Conservation (phyloP, 257 asterid species). For the Ocimum tenuiflorum region DNA sequence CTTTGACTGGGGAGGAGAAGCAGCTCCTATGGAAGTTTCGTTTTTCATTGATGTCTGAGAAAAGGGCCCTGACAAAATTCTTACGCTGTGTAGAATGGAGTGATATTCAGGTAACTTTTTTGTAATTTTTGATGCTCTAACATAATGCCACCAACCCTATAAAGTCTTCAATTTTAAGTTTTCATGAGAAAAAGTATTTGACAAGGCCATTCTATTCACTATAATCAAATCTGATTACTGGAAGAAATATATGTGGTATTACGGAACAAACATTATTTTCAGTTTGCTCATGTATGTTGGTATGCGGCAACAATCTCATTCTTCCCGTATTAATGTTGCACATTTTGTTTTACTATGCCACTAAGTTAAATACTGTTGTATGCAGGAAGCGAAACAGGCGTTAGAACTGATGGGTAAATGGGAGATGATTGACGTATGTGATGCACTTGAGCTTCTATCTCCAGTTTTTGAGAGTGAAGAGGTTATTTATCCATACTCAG, state of each 20-base stretch:
- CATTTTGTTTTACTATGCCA: neutral
- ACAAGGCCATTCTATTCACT: neutral
- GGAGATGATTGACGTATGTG: slow-evolving; percentile 92
- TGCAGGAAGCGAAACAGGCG: slow-evolving; percentile 97
- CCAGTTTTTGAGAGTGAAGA: slow-evolving; percentile 98
- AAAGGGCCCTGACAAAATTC: slow-evolving; percentile 86
- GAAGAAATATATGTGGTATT: neutral
- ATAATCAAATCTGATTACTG: no score
- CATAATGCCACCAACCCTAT: neutral
- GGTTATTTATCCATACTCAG: slow-evolving; percentile 37
- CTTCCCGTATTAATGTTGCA: neutral
- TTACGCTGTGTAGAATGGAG: slow-evolving; percentile 99
- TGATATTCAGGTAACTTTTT: slow-evolving; percentile 69
- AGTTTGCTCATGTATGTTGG: neutral
- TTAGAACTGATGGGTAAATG: slow-evolving; percentile 92
- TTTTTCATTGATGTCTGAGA: slow-evolving; percentile 88
- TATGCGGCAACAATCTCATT: neutral
- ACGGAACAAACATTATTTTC: no score
- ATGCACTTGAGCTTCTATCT: slow-evolving; percentile 94
- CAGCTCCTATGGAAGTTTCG: slow-evolving; percentile 98
- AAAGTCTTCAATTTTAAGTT: neutral
- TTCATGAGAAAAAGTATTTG: neutral
- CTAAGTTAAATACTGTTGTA: slow-evolving; percentile 10
- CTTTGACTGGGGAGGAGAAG: slow-evolving; percentile 92
- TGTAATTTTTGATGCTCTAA: neutral